Evolutionary conservation across 305 asterid species (phyloP).

Genomic region (Nicotiana rustica): DNA sequence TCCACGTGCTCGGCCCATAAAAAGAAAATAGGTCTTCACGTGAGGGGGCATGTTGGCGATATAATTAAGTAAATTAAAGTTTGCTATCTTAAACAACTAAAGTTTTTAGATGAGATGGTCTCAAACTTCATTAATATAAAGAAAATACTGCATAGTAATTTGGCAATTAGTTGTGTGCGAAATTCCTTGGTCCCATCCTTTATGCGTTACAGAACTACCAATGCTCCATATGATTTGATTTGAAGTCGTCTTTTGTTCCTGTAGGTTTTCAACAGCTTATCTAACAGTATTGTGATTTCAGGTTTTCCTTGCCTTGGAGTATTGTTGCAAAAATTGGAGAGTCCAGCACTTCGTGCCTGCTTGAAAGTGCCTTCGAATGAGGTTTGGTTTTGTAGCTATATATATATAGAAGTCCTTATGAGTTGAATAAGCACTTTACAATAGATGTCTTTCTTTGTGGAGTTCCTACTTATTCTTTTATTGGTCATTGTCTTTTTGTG

Average conservation of each 20-base stretch:
- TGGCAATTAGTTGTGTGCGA: not conserved
- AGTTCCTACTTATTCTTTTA: constrained; percentile 29
- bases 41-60: too few species aligned
- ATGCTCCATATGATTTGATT: constrained; percentile 20
- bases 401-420: constrained; percentile 31
- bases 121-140: too few species aligned
- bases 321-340: constrained; percentile 92
- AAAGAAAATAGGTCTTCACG: too few species aligned
- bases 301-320: constrained; percentile 98
- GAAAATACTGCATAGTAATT: constrained; percentile 3
- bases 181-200: constrained; percentile 23
- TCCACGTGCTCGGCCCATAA: too few species aligned
- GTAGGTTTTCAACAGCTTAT: constrained; percentile 23
- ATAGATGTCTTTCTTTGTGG: constrained; percentile 15
- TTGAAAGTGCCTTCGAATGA: constrained; percentile 84
- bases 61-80: too few species aligned
- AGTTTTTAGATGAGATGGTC: too few species aligned
- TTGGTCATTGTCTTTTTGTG: constrained; percentile 28
- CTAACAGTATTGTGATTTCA: constrained; percentile 47
- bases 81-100: too few species aligned
- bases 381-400: constrained; percentile 54
- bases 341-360: constrained; percentile 96
- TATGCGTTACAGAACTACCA: constrained; percentile 14
- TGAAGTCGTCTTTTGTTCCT: not conserved
- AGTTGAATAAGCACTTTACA: constrained; percentile 26